A percentile compares a stretch with the other conserved stretches of the same genome.
Evolutionary conservation across 2,329 filamentous ascomycete genomes (phyloP).

Genomic region (Elsinoe arachidis): DNA sequence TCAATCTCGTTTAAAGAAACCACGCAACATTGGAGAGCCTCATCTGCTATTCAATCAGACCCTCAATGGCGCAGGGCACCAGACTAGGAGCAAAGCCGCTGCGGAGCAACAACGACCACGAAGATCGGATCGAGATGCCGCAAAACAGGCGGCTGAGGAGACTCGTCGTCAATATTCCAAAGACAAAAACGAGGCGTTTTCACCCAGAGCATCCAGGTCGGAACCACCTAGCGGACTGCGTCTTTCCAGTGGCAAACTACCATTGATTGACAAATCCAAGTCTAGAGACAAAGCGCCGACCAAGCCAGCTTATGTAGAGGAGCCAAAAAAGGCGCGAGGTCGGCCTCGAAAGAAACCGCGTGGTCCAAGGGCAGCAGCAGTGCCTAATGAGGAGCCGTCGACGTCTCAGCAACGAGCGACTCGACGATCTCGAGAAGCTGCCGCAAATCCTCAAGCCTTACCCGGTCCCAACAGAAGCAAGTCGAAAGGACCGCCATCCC

Average conservation of each 20-base stretch:
- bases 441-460: not conserved
- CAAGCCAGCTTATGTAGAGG: not conserved
- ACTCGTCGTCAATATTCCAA: not conserved
- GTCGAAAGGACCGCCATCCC: not conserved
- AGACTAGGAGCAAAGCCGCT: not conserved
- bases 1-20: not conserved
- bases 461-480: not conserved
- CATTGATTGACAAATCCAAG: not conserved
- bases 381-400: not conserved
- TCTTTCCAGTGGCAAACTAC: not conserved
- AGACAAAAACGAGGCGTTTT: not conserved
- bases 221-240: not conserved
- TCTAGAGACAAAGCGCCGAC: not conserved
- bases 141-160: not conserved
- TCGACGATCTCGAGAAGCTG: not conserved
- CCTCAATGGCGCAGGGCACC: not conserved
- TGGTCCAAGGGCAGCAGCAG: not conserved
- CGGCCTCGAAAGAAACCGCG: not conserved
- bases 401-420: not conserved
- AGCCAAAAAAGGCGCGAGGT: not conserved
- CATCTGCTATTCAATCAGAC: not conserved
- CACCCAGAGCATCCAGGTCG: not conserved
- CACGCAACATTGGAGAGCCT: not conserved
- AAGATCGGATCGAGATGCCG: not conserved
- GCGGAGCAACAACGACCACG: not conserved